Evolutionary conservation across 129 eudicot genomes (phyloP).

Genomic region (Flaveria brownii): DNA sequence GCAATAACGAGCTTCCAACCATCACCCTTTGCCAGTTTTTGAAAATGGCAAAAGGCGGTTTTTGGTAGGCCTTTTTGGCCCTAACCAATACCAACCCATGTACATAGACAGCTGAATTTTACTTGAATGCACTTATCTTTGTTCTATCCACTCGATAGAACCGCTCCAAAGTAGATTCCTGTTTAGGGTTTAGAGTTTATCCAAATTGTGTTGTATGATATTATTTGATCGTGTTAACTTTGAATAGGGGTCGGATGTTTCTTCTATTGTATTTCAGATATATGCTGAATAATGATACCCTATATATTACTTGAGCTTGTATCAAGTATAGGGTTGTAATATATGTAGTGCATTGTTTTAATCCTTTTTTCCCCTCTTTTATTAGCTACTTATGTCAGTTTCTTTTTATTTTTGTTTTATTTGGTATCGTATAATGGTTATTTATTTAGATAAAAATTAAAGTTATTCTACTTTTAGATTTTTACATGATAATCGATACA

Average conservation of each 20-base stretch:
- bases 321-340: not conserved
- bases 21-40: slow-evolving; percentile 81
- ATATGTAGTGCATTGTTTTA: not conserved
- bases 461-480: not conserved
- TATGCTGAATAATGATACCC: slow-evolving; percentile 2
- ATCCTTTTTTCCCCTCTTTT: not conserved
- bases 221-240: slow-evolving; percentile 5
- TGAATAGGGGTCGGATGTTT: slow-evolving; percentile 12
- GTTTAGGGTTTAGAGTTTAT: not conserved
- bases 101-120: slow-evolving; percentile 31
- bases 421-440: not conserved
- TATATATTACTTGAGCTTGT: slow-evolving; percentile 7
- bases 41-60: slow-evolving; percentile 84
- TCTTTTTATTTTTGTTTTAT: not conserved
- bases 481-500: no score
- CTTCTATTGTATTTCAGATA: not conserved
- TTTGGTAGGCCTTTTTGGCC: slow-evolving; percentile 54
- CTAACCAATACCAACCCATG: slow-evolving; percentile 19
- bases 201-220: slow-evolving; percentile 2
- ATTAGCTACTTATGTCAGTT: not conserved
- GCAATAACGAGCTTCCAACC: slow-evolving; percentile 55
- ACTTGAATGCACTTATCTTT: slow-evolving; percentile 28
- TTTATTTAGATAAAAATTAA: no score
- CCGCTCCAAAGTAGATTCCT: not conserved
- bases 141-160: not conserved